Evolutionary conservation across 345 rosid species (phyloP).

Genomic region (Microcos paniculata): DNA sequence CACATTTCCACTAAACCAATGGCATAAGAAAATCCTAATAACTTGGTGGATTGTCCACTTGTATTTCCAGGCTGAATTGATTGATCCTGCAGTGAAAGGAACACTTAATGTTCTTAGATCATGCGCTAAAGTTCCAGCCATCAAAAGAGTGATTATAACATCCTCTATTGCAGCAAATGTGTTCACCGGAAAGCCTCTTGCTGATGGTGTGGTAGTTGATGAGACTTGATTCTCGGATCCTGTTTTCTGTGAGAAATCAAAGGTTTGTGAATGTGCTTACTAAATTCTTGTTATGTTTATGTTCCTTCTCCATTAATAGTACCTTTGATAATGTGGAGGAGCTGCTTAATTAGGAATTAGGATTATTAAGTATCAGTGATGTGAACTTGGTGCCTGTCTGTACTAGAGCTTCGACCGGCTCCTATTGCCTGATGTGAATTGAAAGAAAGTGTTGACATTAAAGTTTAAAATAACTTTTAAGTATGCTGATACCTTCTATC

Average conservation of each 20-base stretch:
- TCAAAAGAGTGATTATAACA: too few relatives aligned
- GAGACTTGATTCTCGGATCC: not conserved
- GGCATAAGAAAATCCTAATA: not conserved
- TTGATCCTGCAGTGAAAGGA: too few relatives aligned
- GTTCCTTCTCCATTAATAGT: not conserved
- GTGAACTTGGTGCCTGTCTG: not conserved
- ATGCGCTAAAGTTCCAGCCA: too few relatives aligned
- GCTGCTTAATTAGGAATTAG: not conserved
- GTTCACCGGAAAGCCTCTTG: too few relatives aligned
- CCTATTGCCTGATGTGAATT: too few relatives aligned
- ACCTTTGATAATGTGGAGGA: not conserved
- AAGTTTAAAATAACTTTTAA: too few relatives aligned
- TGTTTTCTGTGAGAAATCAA: not conserved
- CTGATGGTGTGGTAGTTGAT: not conserved
- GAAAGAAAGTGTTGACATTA: too few relatives aligned
- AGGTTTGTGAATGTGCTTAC: not conserved
- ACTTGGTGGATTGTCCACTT: not conserved
- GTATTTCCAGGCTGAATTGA: slow-evolving; percentile 27
- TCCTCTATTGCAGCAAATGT: too few relatives aligned
- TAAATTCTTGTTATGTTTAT: not conserved
- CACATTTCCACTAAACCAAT: not conserved
- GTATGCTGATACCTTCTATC: too few relatives aligned
- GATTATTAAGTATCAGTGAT: not conserved
- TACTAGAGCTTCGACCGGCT: not conserved
- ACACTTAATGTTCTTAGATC: too few relatives aligned